Evolutionary conservation across 2,329 filamentous ascomycete genomes (phyloP).

Genomic region (Onygenales sp.): DNA sequence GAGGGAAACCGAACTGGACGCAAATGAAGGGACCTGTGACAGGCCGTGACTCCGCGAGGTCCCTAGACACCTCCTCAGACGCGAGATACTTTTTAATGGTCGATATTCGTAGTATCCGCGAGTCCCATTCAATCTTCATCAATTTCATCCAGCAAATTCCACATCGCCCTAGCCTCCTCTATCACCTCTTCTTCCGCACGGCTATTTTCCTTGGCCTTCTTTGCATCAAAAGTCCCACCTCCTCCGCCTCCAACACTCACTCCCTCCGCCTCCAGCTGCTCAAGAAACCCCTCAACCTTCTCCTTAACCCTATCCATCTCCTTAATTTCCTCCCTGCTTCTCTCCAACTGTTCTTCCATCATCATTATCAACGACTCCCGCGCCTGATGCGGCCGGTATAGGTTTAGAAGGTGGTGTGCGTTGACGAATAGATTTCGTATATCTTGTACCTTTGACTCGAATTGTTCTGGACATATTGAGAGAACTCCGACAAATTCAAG

Average conservation of each 20-base stretch:
- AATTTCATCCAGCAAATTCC: conserved; percentile 30
- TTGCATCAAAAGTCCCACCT: neutral
- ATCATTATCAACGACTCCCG: conserved; percentile 75
- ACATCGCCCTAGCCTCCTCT: conserved; percentile 26
- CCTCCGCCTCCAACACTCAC: neutral
- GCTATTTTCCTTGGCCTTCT: neutral
- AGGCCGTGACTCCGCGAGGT: too few relatives aligned
- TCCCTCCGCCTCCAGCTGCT: conserved; percentile 26
- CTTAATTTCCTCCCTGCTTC: conserved; percentile 63
- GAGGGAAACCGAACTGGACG: too few relatives aligned
- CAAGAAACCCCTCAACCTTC: conserved; percentile 45
- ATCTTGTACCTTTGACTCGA: conserved; percentile 64
- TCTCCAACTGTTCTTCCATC: conserved; percentile 76
- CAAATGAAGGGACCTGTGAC: too few relatives aligned
- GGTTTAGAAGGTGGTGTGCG: conserved; percentile 85
- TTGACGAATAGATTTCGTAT: conserved; percentile 78
- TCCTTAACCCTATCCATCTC: conserved; percentile 66
- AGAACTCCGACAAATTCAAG: conserved; percentile 71
- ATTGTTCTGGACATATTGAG: conserved; percentile 56
- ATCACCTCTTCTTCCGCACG: conserved; percentile 12
- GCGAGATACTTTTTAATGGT: too few relatives aligned
- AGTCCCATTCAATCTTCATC: conserved; percentile 8
- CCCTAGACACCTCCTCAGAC: too few relatives aligned
- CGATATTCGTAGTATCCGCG: too few relatives aligned
- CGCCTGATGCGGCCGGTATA: conserved; percentile 89